phyloP scores from a whole-genome alignment of 1,284 basidiomycete species.

The Rugosomyces carneus region DNA sequence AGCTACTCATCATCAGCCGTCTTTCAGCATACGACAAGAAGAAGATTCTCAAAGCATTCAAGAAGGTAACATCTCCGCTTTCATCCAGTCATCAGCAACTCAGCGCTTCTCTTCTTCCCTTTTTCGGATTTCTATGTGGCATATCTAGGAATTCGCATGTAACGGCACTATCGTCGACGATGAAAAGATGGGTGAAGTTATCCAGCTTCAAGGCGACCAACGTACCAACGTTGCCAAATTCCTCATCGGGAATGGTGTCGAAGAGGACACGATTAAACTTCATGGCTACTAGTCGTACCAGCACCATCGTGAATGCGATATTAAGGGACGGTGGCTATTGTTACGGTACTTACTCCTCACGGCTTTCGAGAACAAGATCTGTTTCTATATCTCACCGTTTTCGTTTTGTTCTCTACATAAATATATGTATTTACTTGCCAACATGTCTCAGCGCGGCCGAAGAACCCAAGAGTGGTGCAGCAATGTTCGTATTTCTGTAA shows the following conservation, averaged over 20 bases:
- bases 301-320: not conserved
- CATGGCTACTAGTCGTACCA: slow-evolving; percentile 69
- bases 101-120: not conserved
- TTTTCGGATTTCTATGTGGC: not conserved
- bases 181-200: slow-evolving; percentile 95
- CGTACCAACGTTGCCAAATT: slow-evolving; percentile 86
- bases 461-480: slow-evolving; percentile 13
- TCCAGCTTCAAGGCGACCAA: slow-evolving; percentile 99
- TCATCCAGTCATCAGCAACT: not conserved
- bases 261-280: slow-evolving; percentile 72
- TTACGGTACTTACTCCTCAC: not conserved
- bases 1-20: slow-evolving; percentile 8
- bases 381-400: slow-evolving; percentile 1
- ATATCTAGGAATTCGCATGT: slow-evolving; percentile 90
- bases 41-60: slow-evolving; percentile 98
- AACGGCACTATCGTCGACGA: slow-evolving; percentile 98
- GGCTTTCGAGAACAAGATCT: not conserved
- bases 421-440: slow-evolving; percentile 13
- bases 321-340: not conserved
- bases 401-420: slow-evolving; percentile 13
- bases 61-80: slow-evolving; percentile 62
- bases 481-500: no score
- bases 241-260: slow-evolving; percentile 74
- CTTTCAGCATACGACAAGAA: slow-evolving; percentile 89
- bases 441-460: not conserved